Base-by-base conservation (phyloP, 1,139 yeast genomes). In the Taphrina flavorubra region DNA sequence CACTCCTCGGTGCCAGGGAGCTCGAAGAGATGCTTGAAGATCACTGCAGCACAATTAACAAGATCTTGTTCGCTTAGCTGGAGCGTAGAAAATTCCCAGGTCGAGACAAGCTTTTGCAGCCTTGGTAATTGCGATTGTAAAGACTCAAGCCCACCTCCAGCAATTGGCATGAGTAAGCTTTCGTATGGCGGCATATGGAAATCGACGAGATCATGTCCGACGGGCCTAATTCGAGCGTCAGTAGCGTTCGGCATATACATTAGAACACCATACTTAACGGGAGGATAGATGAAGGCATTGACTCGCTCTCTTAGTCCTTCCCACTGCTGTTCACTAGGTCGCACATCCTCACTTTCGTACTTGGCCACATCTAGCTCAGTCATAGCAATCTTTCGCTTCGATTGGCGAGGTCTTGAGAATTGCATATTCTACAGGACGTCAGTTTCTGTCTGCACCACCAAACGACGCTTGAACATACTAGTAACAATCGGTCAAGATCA, bases 21-120 rank as follows among this genome's bases (percentile, higher is more conserved):
- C 4, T 39, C n/a, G 34, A 65, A 31, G 13, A 65, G 56, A 42
- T 65, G 68, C 51, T 65, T 58, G 51, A 65, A 65, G 31, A 65
- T 65, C 39, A 65, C 47, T 51, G 51, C 60, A 14, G 55, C 68
- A 57, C 57, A 36, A 34, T 49, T 37, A 14, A 47, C 58, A 20
- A 65, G 37, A 2, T 58, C 63, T 8, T 49, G 25, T 16, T 49
- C 55, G 6, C 20, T 11, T 4, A 65, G 46, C 11, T 37, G 37
- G 16, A 65, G 42, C 14, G 62, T 37, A 10, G 63, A 58, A 42
- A 65, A 65, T 11, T 20, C 36, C 68, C 68, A 65, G 18, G 58
- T 8, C 11, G 67, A 63, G 14, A 51, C 59, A 11, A 62, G 51
- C 31, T 31, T 11, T 11, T 46, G 51, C 42, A 58, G 16, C 16